Conservation (phyloP, 176 grass and related monocot genomes). For the Dactylis glomerata region DNA sequence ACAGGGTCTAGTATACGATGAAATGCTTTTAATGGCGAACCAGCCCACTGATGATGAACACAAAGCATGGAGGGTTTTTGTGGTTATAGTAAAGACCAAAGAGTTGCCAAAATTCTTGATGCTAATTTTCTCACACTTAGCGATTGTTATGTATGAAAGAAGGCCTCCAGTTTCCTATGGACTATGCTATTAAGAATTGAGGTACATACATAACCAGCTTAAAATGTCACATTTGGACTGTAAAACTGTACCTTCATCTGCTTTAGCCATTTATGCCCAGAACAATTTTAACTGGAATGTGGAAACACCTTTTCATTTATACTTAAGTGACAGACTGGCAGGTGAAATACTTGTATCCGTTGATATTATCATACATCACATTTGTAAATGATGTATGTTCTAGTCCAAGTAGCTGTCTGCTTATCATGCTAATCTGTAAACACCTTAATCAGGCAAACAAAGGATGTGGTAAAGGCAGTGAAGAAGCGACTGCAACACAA, state of each 20-base stretch:
- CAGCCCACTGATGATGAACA: neutral
- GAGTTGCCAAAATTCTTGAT: neutral
- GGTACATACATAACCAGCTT: neutral
- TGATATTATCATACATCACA: neutral
- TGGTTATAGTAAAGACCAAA: neutral
- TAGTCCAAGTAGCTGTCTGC: neutral
- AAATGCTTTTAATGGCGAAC: neutral
- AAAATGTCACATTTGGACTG: neutral
- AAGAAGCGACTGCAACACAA: conserved; percentile 85
- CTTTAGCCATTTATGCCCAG: neutral
- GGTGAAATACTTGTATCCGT: neutral
- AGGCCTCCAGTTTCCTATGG: neutral
- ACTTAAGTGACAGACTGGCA: neutral
- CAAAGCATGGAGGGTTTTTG: neutral
- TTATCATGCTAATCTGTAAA: conserved; percentile 5
- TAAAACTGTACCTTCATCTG: neutral
- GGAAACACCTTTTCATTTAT: neutral
- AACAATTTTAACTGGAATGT: neutral
- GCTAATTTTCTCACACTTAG: neutral
- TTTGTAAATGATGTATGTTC: neutral
- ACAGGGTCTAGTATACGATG: neutral
- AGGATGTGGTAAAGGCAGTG: conserved; percentile 73
- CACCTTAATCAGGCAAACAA: conserved; percentile 71
- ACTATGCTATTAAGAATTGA: neutral
- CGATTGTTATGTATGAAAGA: conserved; percentile 1